Percentiles rank a stretch among this genome's conserved stretches.
Conservation (phyloP, 495 filamentous ascomycete species). For the Penicillium steckii region DNA sequence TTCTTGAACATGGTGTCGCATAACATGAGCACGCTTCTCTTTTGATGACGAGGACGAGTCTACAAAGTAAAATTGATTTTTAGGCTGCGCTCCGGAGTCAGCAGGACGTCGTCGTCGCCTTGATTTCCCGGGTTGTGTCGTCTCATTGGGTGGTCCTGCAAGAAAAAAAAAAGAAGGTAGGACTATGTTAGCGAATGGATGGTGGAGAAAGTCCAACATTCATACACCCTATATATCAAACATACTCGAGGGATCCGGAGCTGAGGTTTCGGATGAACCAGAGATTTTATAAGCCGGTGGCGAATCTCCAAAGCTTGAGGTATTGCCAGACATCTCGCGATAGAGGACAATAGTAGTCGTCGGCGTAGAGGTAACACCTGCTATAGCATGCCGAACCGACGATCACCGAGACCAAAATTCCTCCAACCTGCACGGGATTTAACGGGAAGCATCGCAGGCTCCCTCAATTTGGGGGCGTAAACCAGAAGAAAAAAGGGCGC, state of each 20-base stretch:
- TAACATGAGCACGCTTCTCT: slow-evolving; percentile 48
- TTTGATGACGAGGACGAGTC: slow-evolving; percentile 43
- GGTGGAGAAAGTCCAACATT: background rate
- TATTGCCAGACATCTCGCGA: slow-evolving; percentile 31
- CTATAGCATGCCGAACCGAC: slow-evolving; percentile 27
- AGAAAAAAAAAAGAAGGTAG: slow-evolving; percentile 1
- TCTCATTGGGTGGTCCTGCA: slow-evolving; percentile 24
- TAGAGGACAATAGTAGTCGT: slow-evolving; percentile 3
- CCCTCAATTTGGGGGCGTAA: slow-evolving; percentile 1
- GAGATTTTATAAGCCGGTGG: slow-evolving; percentile 1
- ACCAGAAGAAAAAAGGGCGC: background rate
- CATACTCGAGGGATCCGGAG: slow-evolving; percentile 20
- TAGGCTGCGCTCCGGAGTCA: slow-evolving; percentile 19
- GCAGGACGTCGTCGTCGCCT: slow-evolving; percentile 27
- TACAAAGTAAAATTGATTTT: slow-evolving; percentile 47
- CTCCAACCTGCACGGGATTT: slow-evolving; percentile 23
- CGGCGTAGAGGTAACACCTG: slow-evolving; percentile 12
- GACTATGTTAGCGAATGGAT: background rate
- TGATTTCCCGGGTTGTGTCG: slow-evolving; percentile 15
- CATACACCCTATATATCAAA: background rate
- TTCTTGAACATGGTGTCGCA: slow-evolving; percentile 50
- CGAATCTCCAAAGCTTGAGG: slow-evolving; percentile 10
- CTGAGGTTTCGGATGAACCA: background rate
- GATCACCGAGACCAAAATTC: slow-evolving; percentile 25
- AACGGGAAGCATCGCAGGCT: slow-evolving; percentile 25